Conservation (phyloP, 2,329 filamentous ascomycete species). For the Phyllosticta citriasiana region DNA sequence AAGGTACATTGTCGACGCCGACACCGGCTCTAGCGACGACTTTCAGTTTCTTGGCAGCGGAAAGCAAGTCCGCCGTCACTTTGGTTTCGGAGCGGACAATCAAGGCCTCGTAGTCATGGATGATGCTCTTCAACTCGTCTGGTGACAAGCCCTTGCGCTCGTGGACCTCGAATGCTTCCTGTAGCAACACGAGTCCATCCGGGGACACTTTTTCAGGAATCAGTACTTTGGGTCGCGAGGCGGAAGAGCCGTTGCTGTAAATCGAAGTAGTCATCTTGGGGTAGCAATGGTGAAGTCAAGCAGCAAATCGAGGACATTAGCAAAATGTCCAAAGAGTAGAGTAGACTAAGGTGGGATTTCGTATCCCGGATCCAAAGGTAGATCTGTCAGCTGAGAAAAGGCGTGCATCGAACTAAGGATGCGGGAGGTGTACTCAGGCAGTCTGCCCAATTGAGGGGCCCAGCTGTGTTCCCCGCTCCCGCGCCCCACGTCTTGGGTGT, state of each 20-base stretch:
- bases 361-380: background rate
- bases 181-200: slow-evolving; percentile 64
- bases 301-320: background rate
- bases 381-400: background rate
- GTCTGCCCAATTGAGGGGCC: background rate
- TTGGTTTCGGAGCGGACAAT: slow-evolving; percentile 76
- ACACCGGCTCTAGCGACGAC: slow-evolving; percentile 75
- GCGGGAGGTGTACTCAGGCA: background rate
- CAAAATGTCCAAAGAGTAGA: background rate
- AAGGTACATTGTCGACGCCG: slow-evolving; percentile 31
- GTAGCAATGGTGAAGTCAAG: background rate
- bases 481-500: background rate
- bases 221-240: slow-evolving; percentile 45
- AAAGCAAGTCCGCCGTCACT: slow-evolving; percentile 58
- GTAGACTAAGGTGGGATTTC: background rate
- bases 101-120: slow-evolving; percentile 63
- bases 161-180: slow-evolving; percentile 59
- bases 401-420: background rate
- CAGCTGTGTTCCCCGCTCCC: background rate
- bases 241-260: slow-evolving; percentile 13
- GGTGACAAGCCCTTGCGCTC: slow-evolving; percentile 52
- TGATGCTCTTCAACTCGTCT: slow-evolving; percentile 54
- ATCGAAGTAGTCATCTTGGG: slow-evolving; percentile 23
- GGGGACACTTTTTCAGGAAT: slow-evolving; percentile 71
- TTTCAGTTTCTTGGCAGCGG: slow-evolving; percentile 57